Base-by-base conservation (phyloP, 2,329 filamentous ascomycete species). In the Arthrobotrys sinensis region DNA sequence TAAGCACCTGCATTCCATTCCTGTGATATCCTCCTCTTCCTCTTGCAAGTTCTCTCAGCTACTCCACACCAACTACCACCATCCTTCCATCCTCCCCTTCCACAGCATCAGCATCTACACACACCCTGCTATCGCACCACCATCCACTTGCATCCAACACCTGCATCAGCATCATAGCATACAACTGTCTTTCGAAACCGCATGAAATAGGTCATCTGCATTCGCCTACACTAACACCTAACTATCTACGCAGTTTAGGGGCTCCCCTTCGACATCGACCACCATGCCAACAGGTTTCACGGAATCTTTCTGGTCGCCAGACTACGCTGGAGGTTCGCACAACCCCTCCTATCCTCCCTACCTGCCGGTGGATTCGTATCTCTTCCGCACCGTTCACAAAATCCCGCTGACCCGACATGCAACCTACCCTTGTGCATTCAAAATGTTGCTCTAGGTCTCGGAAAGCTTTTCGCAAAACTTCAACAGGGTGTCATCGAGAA, bases 401-500 rank as follows among this genome's bases (percentile, higher is more conserved):
- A 69, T 57, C 55, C 55, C 53, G 52, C 72, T 63, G 70, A 55
- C 70, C 28, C 52, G 50, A 28, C 34, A 36, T 64, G 67, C 36
- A 76, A 79, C 67, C 50, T 38, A 32, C 45, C 38, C 6, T 78
- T 38, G 55, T 46, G 4, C 62, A 55, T 28, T 64, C 63, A 40
- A 43, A 53, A 36, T 21, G 62, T 19, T 32, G 32, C 28, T 52
- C 21, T 82, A 91, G 90, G 96, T 80, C 89, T 99, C 81, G 94
- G 95, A 69, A 94, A 98, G 80, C 89, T 99, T 80, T 99, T 98
- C 83, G 91, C 91, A 84, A 99, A 99, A 88, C 91, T 99, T 71
- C 94, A 98, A 85, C 96, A 99, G 85, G 96, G 96, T 79, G 92
- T 96, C 76, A 89, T 94, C 82, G 96, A 99, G 85, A 97, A 99